Evolutionary conservation across 352 stramenopile species (phyloP), one percentile per base, ranked within the genome.

Genomic region (Pythium grandisporangium): DNA sequence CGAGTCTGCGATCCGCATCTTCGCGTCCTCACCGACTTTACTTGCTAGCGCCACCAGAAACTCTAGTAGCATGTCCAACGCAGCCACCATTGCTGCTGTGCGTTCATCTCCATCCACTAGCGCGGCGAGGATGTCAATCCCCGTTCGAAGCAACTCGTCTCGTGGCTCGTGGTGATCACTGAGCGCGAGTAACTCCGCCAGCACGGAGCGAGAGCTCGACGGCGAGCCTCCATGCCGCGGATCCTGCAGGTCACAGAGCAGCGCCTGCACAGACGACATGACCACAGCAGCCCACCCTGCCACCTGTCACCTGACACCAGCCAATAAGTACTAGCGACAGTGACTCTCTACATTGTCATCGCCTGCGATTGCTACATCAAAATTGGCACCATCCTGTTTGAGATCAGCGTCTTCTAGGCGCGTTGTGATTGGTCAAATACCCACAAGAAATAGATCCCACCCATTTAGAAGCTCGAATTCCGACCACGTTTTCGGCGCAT

Each of bases 181-280:
- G 27, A 72, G 52, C 5, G 50, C 56, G 30, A 66, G 45, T 19
- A 80, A 48, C 14, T 83, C 62, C 8, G 45, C 11, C 8, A 83
- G 44, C 27, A 59, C 16, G 13, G 56, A 17, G 21, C 51, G 52
- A 13, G 32, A 51, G 8, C 45, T 51, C 30, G 56, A 39, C 1
- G 37, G 27, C 20, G 53, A 37, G 35, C 47, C 49, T 30, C n/a
- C n/a, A 55, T 45, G 30, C 13, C 25, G 25, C 13, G 42, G 21
- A 33, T 72, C 65, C 42, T 76, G 59, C 29, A 84, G 47, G 34
- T 37, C 55, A 21, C 50, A 34, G 21, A 84, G 56, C 38, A 80
- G 53, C 48, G 51, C 59, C 21, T 66, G 55, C 11, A 67, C 60
- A 6, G 56, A 70, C 40, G 67, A 61, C 70, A 78, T 80, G 12